These are phyloP conservation scores for Schwanniomyces vanrijiae DNA, from an alignment of 805 yeast genomes.

Conservation along the genomic window DNA sequence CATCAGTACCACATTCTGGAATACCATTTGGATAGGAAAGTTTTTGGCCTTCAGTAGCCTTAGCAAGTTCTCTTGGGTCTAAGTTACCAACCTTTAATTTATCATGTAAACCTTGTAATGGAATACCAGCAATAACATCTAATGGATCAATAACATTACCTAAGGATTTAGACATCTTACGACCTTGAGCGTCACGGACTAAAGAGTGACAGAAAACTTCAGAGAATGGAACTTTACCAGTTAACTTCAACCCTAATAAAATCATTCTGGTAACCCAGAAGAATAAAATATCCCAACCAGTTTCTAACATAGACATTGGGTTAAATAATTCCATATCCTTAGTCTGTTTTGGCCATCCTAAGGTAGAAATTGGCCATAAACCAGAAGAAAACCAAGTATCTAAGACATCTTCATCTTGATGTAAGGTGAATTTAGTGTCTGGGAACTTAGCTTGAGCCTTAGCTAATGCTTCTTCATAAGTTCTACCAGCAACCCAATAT, in stretches of 20 bases:
- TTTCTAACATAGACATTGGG: constrained; percentile 93
- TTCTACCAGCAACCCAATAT: constrained; percentile 91
- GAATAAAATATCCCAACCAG: constrained; percentile 99
- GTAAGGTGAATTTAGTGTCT: constrained; percentile 65
- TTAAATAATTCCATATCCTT: constrained; percentile 73
- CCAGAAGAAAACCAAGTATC: constrained; percentile 99
- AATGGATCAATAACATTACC: constrained; percentile 97
- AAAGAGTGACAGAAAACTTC: constrained; percentile 98
- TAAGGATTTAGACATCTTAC: constrained; percentile 97
- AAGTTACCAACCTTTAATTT: constrained; percentile 80
- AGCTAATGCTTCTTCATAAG: constrained; percentile 74
- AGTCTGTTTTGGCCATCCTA: constrained; percentile 91
- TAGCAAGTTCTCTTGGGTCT: constrained; percentile 83
- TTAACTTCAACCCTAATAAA: constrained; percentile 82
- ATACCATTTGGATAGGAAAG: constrained; percentile 93
- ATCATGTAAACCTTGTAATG: constrained; percentile 75
- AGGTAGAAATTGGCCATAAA: constrained; percentile 94
- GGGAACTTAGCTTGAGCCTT: constrained; percentile 80
- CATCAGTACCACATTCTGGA: constrained; percentile 99
- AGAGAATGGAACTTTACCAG: constrained; percentile 88
- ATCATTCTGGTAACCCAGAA: constrained; percentile 99
- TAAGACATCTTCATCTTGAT: constrained; percentile 96
- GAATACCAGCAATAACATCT: constrained; percentile 89
- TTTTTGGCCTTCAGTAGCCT: constrained; percentile 85
- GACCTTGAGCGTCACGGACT: constrained; percentile 98